Percentiles rank a stretch among this genome's conserved stretches.
These are phyloP conservation scores for Chalaropsis thielavioides DNA, from an alignment of 2,329 filamentous ascomycete genomes.

Conservation along the genomic window DNA sequence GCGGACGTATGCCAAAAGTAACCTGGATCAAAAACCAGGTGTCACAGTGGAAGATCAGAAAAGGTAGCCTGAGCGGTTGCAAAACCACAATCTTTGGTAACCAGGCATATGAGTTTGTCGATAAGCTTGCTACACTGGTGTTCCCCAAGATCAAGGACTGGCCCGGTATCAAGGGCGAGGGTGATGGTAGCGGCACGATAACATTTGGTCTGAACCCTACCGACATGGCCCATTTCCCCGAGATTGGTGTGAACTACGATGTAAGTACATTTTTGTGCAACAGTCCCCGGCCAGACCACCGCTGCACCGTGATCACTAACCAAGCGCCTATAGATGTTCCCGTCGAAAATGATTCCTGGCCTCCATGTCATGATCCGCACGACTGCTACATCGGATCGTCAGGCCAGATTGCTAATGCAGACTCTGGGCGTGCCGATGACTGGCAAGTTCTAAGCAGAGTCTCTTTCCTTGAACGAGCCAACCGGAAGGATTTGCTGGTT, in stretches of 20 bases:
- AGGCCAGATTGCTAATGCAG: slow-evolving; percentile 60
- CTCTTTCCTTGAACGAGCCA: background rate
- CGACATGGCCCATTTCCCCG: slow-evolving; percentile 72
- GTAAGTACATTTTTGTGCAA: slow-evolving; percentile 40
- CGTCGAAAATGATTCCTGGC: slow-evolving; percentile 63
- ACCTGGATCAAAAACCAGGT: slow-evolving; percentile 59
- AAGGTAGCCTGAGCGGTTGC: slow-evolving; percentile 56
- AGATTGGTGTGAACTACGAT: slow-evolving; percentile 89
- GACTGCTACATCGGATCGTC: slow-evolving; percentile 68
- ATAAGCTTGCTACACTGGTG: slow-evolving; percentile 79
- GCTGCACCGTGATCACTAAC: slow-evolving; percentile 7
- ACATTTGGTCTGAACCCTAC: slow-evolving; percentile 64
- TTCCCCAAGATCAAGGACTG: slow-evolving; percentile 95
- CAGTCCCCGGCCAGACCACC: background rate
- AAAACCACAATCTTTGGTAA: slow-evolving; percentile 68
- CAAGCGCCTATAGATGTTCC: slow-evolving; percentile 36
- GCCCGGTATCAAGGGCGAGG: slow-evolving; percentile 51
- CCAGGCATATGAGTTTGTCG: slow-evolving; percentile 76
- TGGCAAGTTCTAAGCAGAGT: slow-evolving; percentile 15
- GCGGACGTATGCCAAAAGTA: slow-evolving; percentile 55
- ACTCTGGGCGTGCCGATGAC: slow-evolving; percentile 43
- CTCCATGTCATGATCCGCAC: slow-evolving; percentile 75
- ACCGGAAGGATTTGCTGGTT: background rate
- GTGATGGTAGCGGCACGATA: slow-evolving; percentile 80
- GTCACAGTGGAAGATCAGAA: slow-evolving; percentile 57